Base-by-base conservation (phyloP, 208 protist genomes). In the Eutreptiella sp. region DNA sequence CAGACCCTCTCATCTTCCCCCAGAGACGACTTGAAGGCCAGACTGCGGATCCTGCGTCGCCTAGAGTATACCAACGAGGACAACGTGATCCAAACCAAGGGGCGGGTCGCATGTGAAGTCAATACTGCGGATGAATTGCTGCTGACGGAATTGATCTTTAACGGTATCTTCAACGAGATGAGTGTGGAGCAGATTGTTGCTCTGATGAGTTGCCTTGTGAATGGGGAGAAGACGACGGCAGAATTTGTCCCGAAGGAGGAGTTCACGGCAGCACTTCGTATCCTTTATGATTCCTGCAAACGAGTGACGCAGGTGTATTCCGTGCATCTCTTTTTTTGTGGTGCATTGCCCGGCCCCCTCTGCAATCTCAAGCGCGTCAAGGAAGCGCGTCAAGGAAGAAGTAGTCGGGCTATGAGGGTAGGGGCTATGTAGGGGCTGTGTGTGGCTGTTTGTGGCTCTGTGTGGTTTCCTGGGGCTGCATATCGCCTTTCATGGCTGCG, bases 121-220 rank as follows among this genome's bases (percentile, higher is more conserved):
- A 98, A 84, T 26, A 88, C 95, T 0, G 93, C 83, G 3, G 94
- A 99, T 59, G 97, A 94, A 54, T 87, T 99, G 41, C 79, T 99
- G 0, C 77, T 98, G 24, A 97, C 93, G 0, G 97, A 99, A 63
- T 69, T 99, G 9, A 84, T 99, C 14, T 98, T 99, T 71, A 89
- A 88, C 36, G 94, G 93, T 59, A 72, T 97, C 24, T 92, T 99
- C 63, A 97, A 97, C 72, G 92, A 97, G 32, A 88, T 93, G 81
- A 83, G 87, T 55, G 84, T 84, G 4, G 90, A 96, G 65, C 93
- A 96, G 82, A 89, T 89, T 72, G 85, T 93, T 5, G 87, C 90
- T 7, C 69, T 97, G 35, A 75, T 97, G 34, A 94, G 86, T 9
- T 96, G 90, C 68, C 81, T 98, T 39, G 89, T 97, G 0, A 98